Evolutionary conservation across 1,284 basidiomycete species (phyloP).

Genomic region (Phylloporus sp.): DNA sequence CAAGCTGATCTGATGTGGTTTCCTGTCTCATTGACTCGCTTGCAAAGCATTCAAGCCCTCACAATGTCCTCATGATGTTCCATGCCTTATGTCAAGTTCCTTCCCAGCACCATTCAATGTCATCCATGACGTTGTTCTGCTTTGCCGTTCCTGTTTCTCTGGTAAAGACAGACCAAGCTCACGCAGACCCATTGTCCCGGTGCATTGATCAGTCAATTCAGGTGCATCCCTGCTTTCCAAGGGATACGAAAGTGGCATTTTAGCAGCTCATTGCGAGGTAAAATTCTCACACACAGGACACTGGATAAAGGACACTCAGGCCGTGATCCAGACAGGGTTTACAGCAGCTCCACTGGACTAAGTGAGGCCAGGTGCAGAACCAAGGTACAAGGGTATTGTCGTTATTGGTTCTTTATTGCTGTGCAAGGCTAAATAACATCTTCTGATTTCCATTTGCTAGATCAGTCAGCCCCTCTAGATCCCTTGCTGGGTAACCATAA

Average conservation of each 20-base stretch:
- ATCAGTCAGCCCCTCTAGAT: background rate
- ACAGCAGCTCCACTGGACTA: background rate
- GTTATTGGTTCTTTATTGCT: background rate
- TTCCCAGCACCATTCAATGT: no score
- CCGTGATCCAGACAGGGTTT: no score
- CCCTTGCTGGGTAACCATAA: background rate
- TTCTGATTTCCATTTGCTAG: background rate
- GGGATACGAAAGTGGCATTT: background rate
- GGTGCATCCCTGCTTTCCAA: background rate
- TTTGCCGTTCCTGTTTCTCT: no score
- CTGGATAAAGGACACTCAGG: background rate
- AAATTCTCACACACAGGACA: background rate
- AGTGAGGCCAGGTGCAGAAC: background rate
- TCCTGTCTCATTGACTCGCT: no score
- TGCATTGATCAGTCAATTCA: background rate
- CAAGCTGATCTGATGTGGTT: no score
- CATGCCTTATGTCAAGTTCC: no score
- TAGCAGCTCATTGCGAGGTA: background rate
- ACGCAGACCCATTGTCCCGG: no score
- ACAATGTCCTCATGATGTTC: no score
- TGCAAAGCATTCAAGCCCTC: no score
- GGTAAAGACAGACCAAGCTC: no score
- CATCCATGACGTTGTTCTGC: no score
- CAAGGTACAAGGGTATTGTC: background rate
- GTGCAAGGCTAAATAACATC: background rate